Percentiles rank a stretch among this genome's conserved stretches.
These are phyloP conservation scores for Aspergillus terreus DNA, from an alignment of 2,329 filamentous ascomycete species.

Conservation along the genomic window DNA sequence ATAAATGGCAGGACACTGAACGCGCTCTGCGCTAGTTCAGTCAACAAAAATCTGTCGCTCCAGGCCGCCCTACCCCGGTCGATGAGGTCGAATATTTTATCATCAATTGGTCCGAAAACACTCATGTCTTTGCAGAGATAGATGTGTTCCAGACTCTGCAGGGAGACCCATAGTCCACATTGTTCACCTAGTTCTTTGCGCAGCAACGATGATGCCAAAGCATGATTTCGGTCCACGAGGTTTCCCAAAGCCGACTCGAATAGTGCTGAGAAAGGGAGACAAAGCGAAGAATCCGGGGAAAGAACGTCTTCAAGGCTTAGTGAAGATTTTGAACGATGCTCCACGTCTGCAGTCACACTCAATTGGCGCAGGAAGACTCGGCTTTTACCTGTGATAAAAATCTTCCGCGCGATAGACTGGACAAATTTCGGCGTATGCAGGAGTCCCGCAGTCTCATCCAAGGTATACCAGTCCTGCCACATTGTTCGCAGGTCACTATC, in stretches of 20 bases:
- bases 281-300: slow-evolving; percentile 37
- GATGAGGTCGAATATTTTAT: slow-evolving; percentile 70
- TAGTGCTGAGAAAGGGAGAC: slow-evolving; percentile 56
- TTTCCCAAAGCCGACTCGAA: slow-evolving; percentile 67
- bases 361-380: slow-evolving; percentile 77
- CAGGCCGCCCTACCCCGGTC: slow-evolving; percentile 60
- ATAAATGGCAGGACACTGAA: slow-evolving; percentile 54
- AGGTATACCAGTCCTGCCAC: slow-evolving; percentile 71
- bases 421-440: slow-evolving; percentile 73
- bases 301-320: slow-evolving; percentile 27
- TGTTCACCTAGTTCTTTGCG: slow-evolving; percentile 63
- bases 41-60: slow-evolving; percentile 79
- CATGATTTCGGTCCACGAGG: slow-evolving; percentile 76
- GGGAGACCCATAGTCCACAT: slow-evolving; percentile 62
- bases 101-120: slow-evolving; percentile 62
- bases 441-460: slow-evolving; percentile 56
- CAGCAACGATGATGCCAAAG: slow-evolving; percentile 64
- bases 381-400: slow-evolving; percentile 86
- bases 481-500: slow-evolving; percentile 59
- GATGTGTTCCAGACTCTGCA: slow-evolving; percentile 66
- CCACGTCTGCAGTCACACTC: slow-evolving; percentile 39
- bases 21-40: slow-evolving; percentile 70
- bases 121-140: slow-evolving; percentile 76
- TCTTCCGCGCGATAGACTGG: slow-evolving; percentile 62
- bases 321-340: slow-evolving; percentile 33